These are phyloP conservation scores for Coleophoma cylindrospora DNA, from an alignment of 2,329 filamentous ascomycete genomes.

Conservation along the genomic window DNA sequence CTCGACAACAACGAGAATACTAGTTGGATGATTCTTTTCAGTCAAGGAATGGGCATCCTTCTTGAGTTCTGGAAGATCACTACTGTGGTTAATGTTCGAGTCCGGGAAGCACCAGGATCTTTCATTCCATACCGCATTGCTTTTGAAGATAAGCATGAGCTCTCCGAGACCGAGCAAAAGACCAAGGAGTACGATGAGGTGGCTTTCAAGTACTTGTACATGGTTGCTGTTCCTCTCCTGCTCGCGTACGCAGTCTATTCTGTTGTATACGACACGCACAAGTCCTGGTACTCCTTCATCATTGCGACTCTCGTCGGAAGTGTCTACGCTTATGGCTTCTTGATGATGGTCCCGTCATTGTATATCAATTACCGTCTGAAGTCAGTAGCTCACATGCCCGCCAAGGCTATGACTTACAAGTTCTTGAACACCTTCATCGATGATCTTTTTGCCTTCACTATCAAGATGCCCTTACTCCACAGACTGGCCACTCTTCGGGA, in stretches of 20 bases:
- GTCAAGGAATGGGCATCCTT: conserved; percentile 64
- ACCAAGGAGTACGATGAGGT: conserved; percentile 98
- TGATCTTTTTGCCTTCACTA: conserved; percentile 96
- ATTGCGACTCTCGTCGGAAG: conserved; percentile 93
- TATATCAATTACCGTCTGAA: conserved; percentile 99
- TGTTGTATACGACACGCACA: conserved; percentile 87
- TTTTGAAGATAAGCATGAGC: conserved; percentile 95
- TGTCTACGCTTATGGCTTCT: conserved; percentile 96
- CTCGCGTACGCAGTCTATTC: conserved; percentile 88
- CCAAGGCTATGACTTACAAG: conserved; percentile 95
- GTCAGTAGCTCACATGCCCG: conserved; percentile 94
- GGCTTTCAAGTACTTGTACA: conserved; percentile 96
- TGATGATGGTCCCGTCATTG: conserved; percentile 96
- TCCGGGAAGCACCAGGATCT: conserved; percentile 66
- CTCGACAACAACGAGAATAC: conserved; percentile 97
- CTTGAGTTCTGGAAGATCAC: conserved; percentile 93
- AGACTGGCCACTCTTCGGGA: conserved; percentile 88
- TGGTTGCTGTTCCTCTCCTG: conserved; percentile 82
- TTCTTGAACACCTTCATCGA: conserved; percentile 99
- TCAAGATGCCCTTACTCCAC: conserved; percentile 97
- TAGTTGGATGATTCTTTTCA: conserved; percentile 95
- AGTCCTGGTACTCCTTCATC: conserved; percentile 96
- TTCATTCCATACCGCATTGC: conserved; percentile 72
- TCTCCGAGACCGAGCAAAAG: conserved; percentile 93
- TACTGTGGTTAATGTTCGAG: conserved; percentile 83